Base-by-base conservation (phyloP, 23 red algal genomes). In the Pyropia yezoensis region DNA sequence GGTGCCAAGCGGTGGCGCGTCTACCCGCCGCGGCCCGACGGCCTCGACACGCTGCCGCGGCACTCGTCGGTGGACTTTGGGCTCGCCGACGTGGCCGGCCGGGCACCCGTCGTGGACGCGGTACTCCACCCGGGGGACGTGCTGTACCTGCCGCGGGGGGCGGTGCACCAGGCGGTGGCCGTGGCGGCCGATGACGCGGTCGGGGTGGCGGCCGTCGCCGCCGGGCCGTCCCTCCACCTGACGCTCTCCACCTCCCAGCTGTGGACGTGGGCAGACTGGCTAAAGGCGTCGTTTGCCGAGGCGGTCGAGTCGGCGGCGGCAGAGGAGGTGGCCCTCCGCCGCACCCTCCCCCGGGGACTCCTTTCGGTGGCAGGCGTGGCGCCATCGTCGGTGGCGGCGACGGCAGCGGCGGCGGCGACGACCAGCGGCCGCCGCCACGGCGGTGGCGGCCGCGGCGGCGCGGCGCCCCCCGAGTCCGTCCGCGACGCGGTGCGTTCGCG, bases 261-360 rank as follows among this genome's bases (percentile, higher is more conserved):
- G 32, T 77, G 71, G 83, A 73, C 83, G 50, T 88, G 83, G 83
- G 83, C 83, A 5, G 83, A 88, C 32, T 79, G 71, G 25, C 54
- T 88, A 3, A 30, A 73, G 24, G 20, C 50, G 2, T 57, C 58
- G 18, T 71, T 88, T 61, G 33, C 61, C 18, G 50, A 69, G 3
- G 83, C 83, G 33, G 50, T 88, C 16, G 59, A 73, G 13, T 33
- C 25, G 1, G 73, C 66, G 7, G 83, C 74, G 12, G 57, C 33
- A n/a, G 17, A 72, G 24, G 65, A 78, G 22, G 29, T 53, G 51
- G 29, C 27, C n/a, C 33, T 88, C 23, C 54, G 83, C 25, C 49
- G 67, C 29, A 66, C 23, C 13, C 65, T 88, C 27, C 74, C 83
- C 3, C 59, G 69, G 33, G 33, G 67, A 6, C 77, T 88, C 69